phyloP scores from a whole-genome alignment of 495 filamentous ascomycete species.

The Gamarada debralockiae region DNA sequence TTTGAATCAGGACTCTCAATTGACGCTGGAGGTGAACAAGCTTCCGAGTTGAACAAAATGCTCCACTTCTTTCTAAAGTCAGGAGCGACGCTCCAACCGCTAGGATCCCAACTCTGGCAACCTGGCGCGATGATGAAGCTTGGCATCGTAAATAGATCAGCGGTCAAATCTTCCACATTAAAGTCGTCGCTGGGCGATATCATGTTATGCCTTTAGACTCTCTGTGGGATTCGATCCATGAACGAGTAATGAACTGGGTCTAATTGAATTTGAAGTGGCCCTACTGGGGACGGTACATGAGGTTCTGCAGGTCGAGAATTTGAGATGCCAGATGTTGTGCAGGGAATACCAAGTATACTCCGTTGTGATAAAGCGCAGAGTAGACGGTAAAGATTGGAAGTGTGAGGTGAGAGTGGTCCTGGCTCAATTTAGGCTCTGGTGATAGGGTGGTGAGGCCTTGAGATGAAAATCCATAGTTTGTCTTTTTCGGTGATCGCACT shows the following conservation, averaged over 20 bases:
- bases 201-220: conserved; percentile 1
- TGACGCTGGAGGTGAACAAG: no score
- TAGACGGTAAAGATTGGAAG: background rate
- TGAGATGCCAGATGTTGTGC: background rate
- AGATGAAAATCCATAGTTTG: background rate
- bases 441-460: background rate
- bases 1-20: no score
- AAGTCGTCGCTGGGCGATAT: conserved; percentile 1
- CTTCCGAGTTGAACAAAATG: no score
- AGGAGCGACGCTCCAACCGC: background rate
- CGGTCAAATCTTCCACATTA: conserved; percentile 1
- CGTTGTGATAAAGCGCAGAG: conserved; percentile 7
- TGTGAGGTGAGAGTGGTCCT: background rate
- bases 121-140: background rate
- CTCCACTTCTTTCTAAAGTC: conserved; percentile 10
- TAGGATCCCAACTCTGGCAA: background rate
- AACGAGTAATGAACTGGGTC: conserved; percentile 2
- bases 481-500: background rate
- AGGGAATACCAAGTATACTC: conserved; percentile 3
- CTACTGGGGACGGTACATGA: background rate
- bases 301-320: background rate
- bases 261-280: background rate
- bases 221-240: conserved; percentile 7
- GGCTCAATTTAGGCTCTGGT: no score
- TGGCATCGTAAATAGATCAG: conserved; percentile 1